These are phyloP conservation scores for Andrographis paniculata DNA, from an alignment of 305 asterid genomes.

Conservation along the genomic window DNA sequence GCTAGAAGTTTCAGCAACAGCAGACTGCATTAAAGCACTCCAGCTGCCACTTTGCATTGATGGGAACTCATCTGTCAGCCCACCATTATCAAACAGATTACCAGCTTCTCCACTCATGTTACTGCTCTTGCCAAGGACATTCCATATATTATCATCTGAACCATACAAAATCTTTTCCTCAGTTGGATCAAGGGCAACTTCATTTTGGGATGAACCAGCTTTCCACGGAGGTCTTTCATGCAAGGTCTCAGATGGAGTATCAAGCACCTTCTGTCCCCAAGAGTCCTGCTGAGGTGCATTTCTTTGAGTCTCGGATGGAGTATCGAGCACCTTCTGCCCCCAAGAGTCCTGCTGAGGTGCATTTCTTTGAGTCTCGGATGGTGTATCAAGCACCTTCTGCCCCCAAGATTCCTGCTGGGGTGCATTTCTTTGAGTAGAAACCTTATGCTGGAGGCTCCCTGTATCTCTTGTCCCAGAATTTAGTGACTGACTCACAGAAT, in stretches of 20 bases:
- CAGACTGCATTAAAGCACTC: slow-evolving; percentile 97
- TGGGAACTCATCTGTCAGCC: slow-evolving; percentile 36
- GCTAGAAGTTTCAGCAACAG: slow-evolving; percentile 71
- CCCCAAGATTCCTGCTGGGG: slow-evolving; percentile 28
- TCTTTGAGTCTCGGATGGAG: slow-evolving; percentile 37
- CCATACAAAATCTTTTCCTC: slow-evolving; percentile 90
- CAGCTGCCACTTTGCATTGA: slow-evolving; percentile 77
- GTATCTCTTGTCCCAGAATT: slow-evolving; percentile 26
- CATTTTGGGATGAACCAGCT: slow-evolving; percentile 37
- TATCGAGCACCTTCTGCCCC: slow-evolving; percentile 36
- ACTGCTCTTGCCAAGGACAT: slow-evolving; percentile 59
- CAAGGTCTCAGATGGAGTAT: slow-evolving; percentile 30
- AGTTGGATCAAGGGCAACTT: slow-evolving; percentile 70
- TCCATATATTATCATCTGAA: slow-evolving; percentile 83
- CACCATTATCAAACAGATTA: slow-evolving; percentile 41
- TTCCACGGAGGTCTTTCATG: slow-evolving; percentile 30
- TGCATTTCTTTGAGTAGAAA: slow-evolving; percentile 36
- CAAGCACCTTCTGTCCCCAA: slow-evolving; percentile 34
- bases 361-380: slow-evolving; percentile 35
- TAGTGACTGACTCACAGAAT: slow-evolving; percentile 34
- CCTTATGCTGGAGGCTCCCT: slow-evolving; percentile 40
- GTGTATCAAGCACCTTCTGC: slow-evolving; percentile 38
- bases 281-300: slow-evolving; percentile 31
- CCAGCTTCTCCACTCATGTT: slow-evolving; percentile 42
- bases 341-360: slow-evolving; percentile 28